Conservation (phyloP, 192 early-diverging fungal genomes). For the Backusella sp. region DNA sequence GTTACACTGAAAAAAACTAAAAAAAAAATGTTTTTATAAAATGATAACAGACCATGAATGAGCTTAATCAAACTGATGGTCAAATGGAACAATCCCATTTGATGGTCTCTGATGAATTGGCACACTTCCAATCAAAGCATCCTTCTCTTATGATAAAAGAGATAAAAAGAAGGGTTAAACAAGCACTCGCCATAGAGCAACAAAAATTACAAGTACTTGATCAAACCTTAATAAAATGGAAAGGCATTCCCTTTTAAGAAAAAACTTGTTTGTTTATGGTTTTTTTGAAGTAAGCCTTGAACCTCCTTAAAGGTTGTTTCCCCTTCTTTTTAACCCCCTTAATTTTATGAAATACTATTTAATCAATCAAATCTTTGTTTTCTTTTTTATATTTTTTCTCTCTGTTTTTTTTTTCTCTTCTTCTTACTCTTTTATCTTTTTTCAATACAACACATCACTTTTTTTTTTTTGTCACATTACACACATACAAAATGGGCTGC, state of each 20-base stretch:
- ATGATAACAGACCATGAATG: slow-evolving; percentile 36
- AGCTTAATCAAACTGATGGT: slow-evolving; percentile 38
- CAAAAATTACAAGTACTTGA: slow-evolving; percentile 19
- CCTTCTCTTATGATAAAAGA: slow-evolving; percentile 30
- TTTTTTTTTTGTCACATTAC: neutral
- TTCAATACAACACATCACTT: neutral
- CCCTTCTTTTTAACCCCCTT: neutral
- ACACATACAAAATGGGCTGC: slow-evolving; percentile 77
- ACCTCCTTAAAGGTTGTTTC: neutral
- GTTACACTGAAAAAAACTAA: neutral
- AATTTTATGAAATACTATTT: slow-evolving; percentile 6
- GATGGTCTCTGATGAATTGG: slow-evolving; percentile 49
- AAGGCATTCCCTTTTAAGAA: slow-evolving; percentile 5
- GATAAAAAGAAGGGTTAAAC: neutral
- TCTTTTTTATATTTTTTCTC: neutral
- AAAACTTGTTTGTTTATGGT: slow-evolving; percentile 3
- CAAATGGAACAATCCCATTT: slow-evolving; percentile 44
- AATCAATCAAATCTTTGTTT: slow-evolving; percentile 7
- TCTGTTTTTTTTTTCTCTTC: neutral
- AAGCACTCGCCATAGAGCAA: slow-evolving; percentile 13
- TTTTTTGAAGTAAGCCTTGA: slow-evolving; percentile 10
- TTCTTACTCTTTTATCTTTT: slow-evolving; percentile 1
- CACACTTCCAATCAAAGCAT: slow-evolving; percentile 44
- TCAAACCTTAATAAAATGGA: slow-evolving; percentile 11
- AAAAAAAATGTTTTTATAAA: slow-evolving; percentile 8